Evolutionary conservation across 208 protist species (phyloP).

Genomic region (Leishmania guyanensis): DNA sequence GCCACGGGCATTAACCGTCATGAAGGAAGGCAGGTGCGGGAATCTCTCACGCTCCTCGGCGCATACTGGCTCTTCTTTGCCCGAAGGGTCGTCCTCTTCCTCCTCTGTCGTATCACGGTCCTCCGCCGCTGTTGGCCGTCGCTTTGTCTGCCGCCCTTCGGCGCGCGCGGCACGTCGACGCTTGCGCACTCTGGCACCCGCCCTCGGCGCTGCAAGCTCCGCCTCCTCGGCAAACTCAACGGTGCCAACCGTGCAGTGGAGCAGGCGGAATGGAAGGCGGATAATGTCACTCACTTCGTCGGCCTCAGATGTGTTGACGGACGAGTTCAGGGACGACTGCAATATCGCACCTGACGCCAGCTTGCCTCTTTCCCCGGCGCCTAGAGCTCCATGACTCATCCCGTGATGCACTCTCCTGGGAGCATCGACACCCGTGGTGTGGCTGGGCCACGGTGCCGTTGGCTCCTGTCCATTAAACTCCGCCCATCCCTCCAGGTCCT

Average conservation of each 20-base stretch:
- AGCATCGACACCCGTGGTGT: not conserved
- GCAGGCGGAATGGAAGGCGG: conserved; percentile 15
- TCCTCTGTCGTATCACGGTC: not conserved
- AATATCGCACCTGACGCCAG: not conserved
- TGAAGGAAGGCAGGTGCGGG: not conserved
- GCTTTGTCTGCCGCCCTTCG: not conserved
- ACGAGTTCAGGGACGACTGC: not conserved
- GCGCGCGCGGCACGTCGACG: conserved; percentile 3
- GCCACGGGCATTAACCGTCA: conserved; percentile 22
- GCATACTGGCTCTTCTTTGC: conserved; percentile 6
- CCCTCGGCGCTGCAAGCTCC: not conserved
- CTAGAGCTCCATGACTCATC: not conserved
- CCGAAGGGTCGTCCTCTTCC: not conserved
- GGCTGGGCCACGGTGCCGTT: not conserved
- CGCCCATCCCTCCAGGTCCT: not conserved
- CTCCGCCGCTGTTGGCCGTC: not conserved
- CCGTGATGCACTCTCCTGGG: not conserved
- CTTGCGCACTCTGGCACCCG: not conserved
- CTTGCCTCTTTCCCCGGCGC: not conserved
- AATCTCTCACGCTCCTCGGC: not conserved
- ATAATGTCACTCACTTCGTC: not conserved
- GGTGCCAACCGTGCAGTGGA: conserved; percentile 23
- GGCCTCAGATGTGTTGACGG: not conserved
- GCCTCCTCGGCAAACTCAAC: conserved; percentile 24
- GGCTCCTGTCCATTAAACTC: not conserved